These are phyloP conservation scores for Prunus mira DNA, from an alignment of 306 rosid genomes.

Conservation along the genomic window DNA sequence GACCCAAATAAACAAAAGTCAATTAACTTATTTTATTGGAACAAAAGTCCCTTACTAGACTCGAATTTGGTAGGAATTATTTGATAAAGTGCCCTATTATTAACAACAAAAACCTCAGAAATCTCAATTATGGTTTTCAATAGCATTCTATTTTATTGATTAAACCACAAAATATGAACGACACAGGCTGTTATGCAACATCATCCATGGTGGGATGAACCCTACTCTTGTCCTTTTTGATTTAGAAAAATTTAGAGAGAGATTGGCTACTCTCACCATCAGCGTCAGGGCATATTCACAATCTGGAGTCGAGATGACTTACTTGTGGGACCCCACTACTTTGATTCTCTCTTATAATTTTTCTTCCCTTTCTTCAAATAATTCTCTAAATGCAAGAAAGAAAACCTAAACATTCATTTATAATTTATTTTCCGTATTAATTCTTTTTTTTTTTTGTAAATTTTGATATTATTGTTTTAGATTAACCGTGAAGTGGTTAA, in stretches of 20 bases:
- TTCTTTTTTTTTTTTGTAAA: too few species aligned
- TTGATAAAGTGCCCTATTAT: not conserved
- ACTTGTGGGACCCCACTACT: too few species aligned
- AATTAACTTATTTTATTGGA: too few species aligned
- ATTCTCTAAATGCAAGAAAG: not conserved
- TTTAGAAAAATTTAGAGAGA: too few species aligned
- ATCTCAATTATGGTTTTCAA: not conserved
- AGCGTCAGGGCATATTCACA: rapidly evolving
- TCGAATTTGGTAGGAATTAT: not conserved
- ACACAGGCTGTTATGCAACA: not conserved
- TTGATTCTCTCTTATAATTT: not conserved
- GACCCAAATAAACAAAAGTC: too few species aligned
- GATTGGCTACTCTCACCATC: too few species aligned
- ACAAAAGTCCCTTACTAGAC: not conserved
- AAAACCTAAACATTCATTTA: not conserved
- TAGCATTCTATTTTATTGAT: not conserved
- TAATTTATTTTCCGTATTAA: not conserved
- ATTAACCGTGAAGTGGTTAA: not conserved
- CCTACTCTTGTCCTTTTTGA: too few species aligned
- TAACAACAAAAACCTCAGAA: not conserved
- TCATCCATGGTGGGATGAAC: not conserved
- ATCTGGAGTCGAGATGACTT: rapidly evolving
- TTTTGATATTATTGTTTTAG: too few species aligned
- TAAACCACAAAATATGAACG: not conserved
- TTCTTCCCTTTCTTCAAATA: not conserved